Conservation (phyloP, 495 filamentous ascomycete species). For the Xylaria venustula region DNA sequence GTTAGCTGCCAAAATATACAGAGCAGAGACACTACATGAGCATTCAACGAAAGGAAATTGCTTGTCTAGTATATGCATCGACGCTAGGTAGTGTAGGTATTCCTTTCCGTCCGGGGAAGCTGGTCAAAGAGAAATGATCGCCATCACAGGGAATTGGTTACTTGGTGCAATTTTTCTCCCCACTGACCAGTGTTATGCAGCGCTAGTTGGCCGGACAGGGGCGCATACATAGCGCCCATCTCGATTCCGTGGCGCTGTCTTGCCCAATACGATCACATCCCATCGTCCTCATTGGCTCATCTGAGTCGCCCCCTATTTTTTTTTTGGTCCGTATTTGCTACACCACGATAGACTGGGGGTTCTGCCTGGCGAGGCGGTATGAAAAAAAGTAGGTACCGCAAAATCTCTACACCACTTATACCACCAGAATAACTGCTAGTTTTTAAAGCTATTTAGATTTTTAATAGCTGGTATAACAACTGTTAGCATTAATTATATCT, state of each 20-base stretch:
- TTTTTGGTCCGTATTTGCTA: background rate
- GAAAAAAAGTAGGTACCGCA: no score
- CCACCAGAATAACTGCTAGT: no score
- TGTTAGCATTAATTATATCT: no score
- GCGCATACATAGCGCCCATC: background rate
- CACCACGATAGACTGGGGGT: no score
- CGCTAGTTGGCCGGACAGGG: background rate
- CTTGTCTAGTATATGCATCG: background rate
- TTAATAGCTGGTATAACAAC: no score
- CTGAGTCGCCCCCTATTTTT: background rate
- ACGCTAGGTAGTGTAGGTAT: background rate
- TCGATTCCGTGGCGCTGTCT: conserved; percentile 16
- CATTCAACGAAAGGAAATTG: background rate
- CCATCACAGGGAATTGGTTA: background rate
- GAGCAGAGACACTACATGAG: background rate
- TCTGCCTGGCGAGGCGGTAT: no score
- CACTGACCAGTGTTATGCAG: no score
- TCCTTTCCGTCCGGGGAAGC: conserved; percentile 11
- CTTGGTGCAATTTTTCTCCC: no score
- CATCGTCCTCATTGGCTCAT: background rate
- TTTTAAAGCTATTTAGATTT: no score
- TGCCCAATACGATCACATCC: conserved; percentile 16
- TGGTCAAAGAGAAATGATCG: background rate
- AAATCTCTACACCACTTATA: no score
- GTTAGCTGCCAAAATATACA: background rate